phyloP scores from a whole-genome alignment of 2,329 filamentous ascomycete genomes.

The Tolypocladium album region DNA sequence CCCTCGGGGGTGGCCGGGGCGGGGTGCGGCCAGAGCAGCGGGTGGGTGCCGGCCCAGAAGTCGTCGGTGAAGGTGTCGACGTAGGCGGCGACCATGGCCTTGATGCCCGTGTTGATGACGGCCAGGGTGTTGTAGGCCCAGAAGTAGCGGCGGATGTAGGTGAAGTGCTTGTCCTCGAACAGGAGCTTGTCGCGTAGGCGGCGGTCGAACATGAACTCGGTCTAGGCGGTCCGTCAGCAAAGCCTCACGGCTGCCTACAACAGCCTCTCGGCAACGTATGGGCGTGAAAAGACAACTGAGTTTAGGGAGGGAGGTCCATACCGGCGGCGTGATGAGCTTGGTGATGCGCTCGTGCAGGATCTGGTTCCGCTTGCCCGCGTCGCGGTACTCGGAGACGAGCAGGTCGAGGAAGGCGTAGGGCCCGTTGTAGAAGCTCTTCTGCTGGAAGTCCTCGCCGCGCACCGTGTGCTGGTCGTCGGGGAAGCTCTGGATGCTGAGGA shows the following conservation, averaged over 20 bases:
- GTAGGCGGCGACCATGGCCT: slow-evolving; percentile 45
- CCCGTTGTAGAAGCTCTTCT: slow-evolving; percentile 47
- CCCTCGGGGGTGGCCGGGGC: slow-evolving; percentile 32
- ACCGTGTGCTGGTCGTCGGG: slow-evolving; percentile 47
- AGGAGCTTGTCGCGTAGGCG: slow-evolving; percentile 44
- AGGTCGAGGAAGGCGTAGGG: slow-evolving; percentile 51
- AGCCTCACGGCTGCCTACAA: neutral
- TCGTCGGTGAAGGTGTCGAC: slow-evolving; percentile 45
- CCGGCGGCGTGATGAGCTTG: slow-evolving; percentile 46
- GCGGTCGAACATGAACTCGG: slow-evolving; percentile 47
- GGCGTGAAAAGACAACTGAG: neutral
- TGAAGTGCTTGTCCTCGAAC: slow-evolving; percentile 51
- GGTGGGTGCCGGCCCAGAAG: slow-evolving; percentile 46
- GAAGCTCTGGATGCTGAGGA: slow-evolving; percentile 47
- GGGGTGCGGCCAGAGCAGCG: slow-evolving; percentile 43
- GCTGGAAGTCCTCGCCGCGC: slow-evolving; percentile 40
- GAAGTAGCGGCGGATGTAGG: slow-evolving; percentile 51
- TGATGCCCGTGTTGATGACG: slow-evolving; percentile 48
- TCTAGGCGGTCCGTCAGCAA: slow-evolving; percentile 10
- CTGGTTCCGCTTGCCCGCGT: slow-evolving; percentile 47
- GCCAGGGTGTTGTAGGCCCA: slow-evolving; percentile 52
- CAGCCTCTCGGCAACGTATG: no score
- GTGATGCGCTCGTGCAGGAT: slow-evolving; percentile 46
- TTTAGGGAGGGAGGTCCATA: slow-evolving; percentile 14
- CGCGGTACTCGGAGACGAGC: slow-evolving; percentile 47